Conservation (phyloP, 441 rosid genomes). For the Euphorbia celastroides region DNA sequence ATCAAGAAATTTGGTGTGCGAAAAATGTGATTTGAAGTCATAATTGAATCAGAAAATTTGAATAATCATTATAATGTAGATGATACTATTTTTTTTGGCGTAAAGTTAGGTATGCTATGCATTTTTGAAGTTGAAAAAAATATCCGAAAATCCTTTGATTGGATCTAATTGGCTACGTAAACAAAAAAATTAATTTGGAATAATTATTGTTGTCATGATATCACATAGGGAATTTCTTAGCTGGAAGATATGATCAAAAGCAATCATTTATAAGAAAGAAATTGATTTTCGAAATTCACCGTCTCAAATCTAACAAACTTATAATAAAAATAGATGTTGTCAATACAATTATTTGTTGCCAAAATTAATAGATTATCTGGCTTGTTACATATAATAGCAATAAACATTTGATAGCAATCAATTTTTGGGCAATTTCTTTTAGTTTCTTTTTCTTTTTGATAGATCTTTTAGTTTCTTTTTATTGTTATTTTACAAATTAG, state of each 20-base stretch:
- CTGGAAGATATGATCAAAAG: neutral
- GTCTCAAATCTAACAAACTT: too few species aligned
- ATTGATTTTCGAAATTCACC: too few species aligned
- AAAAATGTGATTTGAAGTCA: conserved; percentile 7
- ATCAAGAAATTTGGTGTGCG: conserved; percentile 8
- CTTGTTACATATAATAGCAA: too few species aligned
- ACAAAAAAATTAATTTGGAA: neutral
- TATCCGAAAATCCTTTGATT: neutral
- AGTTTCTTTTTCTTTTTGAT: too few species aligned
- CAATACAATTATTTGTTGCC: too few species aligned
- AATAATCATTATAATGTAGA: neutral
- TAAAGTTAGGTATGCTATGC: conserved; percentile 5
- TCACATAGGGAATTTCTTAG: neutral
- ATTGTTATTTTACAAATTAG: too few species aligned
- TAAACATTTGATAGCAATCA: too few species aligned
- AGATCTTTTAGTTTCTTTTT: too few species aligned
- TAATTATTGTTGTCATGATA: neutral
- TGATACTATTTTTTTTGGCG: neutral
- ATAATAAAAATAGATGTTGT: too few species aligned
- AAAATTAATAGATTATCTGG: too few species aligned
- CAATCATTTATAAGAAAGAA: neutral
- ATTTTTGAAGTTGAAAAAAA: neutral
- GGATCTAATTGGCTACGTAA: neutral
- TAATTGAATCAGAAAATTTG: neutral
- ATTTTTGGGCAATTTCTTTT: too few species aligned